Evolutionary conservation across 1,284 basidiomycete species (phyloP).

Genomic region (Neonothopanus nambi): DNA sequence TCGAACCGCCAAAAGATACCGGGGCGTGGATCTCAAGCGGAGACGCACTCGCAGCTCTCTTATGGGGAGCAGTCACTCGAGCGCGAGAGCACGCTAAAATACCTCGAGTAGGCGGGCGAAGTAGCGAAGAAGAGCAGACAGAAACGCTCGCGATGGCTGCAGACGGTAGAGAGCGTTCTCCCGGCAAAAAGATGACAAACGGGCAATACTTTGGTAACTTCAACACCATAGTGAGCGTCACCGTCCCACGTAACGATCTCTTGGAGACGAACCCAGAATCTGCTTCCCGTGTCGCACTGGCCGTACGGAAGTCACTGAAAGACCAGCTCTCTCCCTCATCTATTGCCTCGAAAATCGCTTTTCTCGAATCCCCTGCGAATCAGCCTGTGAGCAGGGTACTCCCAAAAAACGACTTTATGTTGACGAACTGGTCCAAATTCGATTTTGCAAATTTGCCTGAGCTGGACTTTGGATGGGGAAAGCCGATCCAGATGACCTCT

Average conservation of each 20-base stretch:
- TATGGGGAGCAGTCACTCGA: constrained; percentile 12
- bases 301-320: constrained; percentile 1
- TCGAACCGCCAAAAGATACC: no score
- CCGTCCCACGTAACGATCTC: background rate
- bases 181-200: no score
- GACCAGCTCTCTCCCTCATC: constrained; percentile 3
- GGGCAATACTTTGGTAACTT: constrained; percentile 12
- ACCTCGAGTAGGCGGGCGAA: no score
- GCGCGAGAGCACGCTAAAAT: constrained; percentile 2
- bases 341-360: constrained; percentile 4
- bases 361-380: constrained; percentile 4
- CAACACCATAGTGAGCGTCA: constrained; percentile 3
- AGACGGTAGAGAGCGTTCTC: constrained; percentile 3
- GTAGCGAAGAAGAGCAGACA: background rate
- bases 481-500: no score
- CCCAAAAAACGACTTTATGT: constrained; percentile 4
- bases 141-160: constrained; percentile 3
- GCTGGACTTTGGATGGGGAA: constrained; percentile 9
- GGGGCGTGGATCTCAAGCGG: constrained; percentile 8
- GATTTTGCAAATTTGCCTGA: constrained; percentile 6
- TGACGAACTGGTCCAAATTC: constrained; percentile 12
- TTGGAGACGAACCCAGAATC: background rate
- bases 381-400: background rate
- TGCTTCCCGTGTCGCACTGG: constrained; percentile 3
- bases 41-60: constrained; percentile 12